Base-by-base conservation (phyloP, 257 asterid species). In the Primulina eburnea region DNA sequence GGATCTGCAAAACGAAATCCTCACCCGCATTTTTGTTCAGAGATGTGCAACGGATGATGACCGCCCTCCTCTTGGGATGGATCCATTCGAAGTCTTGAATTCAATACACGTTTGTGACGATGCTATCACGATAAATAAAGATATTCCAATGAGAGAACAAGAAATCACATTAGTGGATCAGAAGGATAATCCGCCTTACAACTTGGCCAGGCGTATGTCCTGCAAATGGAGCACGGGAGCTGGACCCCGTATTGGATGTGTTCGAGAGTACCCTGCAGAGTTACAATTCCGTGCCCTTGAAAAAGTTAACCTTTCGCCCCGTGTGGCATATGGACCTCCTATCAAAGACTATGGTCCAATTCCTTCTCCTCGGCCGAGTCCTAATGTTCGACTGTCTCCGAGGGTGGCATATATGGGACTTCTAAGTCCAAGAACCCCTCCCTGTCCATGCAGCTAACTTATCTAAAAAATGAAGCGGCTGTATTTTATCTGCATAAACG, bases 341-440 rank as follows among this genome's bases (percentile, higher is more conserved):
- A 37, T 76, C 63, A 70, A 60, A 75, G 83, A 69, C 68, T 86
- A 73, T 4, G 97, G 96, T 6, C 99, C 97, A 5, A 88, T 93
- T 79, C 99, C 99, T 52, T 93, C 99, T 0, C 99, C 99, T 28
- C 79, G 99, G 14, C 99, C 99, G 0, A 93, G 98, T 70, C 97
- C 97, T 0, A 90, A 82, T 78, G 35, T 87, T 71, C 93, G 80
- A 6, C 78, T 92, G 12, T 92, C 98, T 11, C 98, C 98, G 1
- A 81, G 95, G 81, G 86, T 92, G 60, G 73, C 98, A 17, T 84
- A 84, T 69, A 90, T 92, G 90, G 97, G 96, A 78, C 59, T 92
- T 35, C 96, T 97, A 0, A 92, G 98, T 71, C 98, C 98, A 10
- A 89, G 96, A 78, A 85, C 91, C 65, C 83, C 87, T 33, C 63